Base-by-base conservation (phyloP, 2,329 filamentous ascomycete species). In the Mollisia scopiformis region DNA sequence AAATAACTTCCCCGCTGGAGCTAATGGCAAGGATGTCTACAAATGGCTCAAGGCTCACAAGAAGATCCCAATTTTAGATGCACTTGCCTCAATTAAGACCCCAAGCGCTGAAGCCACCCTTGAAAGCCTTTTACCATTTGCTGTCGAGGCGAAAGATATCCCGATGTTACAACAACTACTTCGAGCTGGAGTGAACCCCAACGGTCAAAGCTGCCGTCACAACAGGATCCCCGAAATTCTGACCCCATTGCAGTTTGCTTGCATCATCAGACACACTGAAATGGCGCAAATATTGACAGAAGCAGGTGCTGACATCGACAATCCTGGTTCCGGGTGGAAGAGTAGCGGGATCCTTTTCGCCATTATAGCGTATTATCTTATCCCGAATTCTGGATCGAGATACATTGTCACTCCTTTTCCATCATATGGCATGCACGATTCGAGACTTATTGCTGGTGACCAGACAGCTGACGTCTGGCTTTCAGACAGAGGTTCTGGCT, bases 61-160 rank as follows among this genome's bases (percentile, higher is more conserved):
- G 5, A 37, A 11, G 3, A 16, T 25, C 5, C 6, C n/a, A 43
- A 14, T 55, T 27, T 27, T 55, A 35, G 27, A 46, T 10, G 31
- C 7, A n/a, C 11, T 55, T n/a, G 10, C 27, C 11, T 28, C 37
- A 14, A 43, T 13, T 13, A 30, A 27, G 23, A 33, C 13, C 7
- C 23, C 33, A 10, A 52, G 46, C 19, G 19, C n/a, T 0, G 46
- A 43, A n/a, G 55, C 55, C 2, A 14, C 52, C 27, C 28, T 52
- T n/a, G 55, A 58, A n/a, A 58, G 43, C 2, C 31, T 58, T 2
- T 58, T 58, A 52, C 47, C 33, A 14, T 58, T 19, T 28, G 47
- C 55, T 14, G 27, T 58, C 30, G 55, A 58, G 27, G 55, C 55
- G 41, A 47, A 30, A 43, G 55, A 58, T 28, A 4, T 51, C 7